Evolutionary conservation across 2,329 filamentous ascomycete genomes (phyloP).

Genomic region (Aschersonia sp.): DNA sequence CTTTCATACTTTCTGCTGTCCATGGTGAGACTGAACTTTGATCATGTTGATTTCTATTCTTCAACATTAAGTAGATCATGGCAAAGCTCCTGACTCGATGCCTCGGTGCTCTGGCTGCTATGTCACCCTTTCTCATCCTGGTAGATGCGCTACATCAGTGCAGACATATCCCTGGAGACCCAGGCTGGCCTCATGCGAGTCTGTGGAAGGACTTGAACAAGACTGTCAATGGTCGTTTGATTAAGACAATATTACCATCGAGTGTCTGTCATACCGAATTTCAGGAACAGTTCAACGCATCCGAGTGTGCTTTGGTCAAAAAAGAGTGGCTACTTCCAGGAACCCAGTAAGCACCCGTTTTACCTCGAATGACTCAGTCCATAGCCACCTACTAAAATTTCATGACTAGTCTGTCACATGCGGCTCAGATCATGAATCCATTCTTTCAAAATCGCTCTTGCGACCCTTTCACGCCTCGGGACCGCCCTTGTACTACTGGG

Average conservation of each 20-base stretch:
- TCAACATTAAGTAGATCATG: background rate
- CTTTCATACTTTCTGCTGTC: background rate
- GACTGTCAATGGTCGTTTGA: background rate
- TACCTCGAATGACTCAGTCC: background rate
- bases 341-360: background rate
- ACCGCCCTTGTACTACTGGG: constrained; percentile 22
- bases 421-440: constrained; percentile 13
- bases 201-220: background rate
- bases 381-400: background rate
- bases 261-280: background rate
- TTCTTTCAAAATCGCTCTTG: constrained; percentile 16
- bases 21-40: background rate
- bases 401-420: background rate
- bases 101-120: background rate
- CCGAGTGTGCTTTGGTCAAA: background rate
- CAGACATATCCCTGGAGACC: background rate
- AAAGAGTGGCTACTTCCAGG: background rate
- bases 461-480: constrained; percentile 18
- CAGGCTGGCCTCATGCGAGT: background rate
- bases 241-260: background rate
- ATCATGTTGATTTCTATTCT: background rate
- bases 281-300: background rate
- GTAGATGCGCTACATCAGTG: background rate
- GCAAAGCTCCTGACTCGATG: background rate
- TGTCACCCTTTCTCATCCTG: background rate